Percentiles rank a stretch among this genome's conserved stretches.
These are phyloP conservation scores for Ceratobasidium sp. DNA, from an alignment of 1,284 basidiomycete species.

Conservation along the genomic window DNA sequence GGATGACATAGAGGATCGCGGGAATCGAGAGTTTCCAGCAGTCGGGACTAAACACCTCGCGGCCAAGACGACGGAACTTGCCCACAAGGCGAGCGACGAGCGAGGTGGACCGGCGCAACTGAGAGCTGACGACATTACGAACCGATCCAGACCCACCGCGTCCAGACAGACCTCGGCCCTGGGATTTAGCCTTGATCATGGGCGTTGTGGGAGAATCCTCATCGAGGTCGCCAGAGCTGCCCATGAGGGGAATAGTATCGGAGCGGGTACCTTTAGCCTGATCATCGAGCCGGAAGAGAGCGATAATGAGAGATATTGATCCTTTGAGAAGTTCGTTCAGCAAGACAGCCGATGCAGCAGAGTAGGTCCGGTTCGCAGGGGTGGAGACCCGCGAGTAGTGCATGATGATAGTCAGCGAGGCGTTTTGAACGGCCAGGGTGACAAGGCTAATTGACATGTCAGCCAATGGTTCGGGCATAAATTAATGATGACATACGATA, in stretches of 20 bases:
- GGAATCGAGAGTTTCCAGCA: slow-evolving; percentile 98
- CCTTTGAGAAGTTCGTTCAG: slow-evolving; percentile 94
- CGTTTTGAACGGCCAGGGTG: slow-evolving; percentile 93
- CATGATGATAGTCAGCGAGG: slow-evolving; percentile 88
- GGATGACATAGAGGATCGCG: slow-evolving; percentile 93
- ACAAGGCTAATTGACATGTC: slow-evolving; percentile 64
- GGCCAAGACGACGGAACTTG: slow-evolving; percentile 54
- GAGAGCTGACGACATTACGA: slow-evolving; percentile 32
- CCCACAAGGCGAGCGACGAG: slow-evolving; percentile 37
- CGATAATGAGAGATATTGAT: slow-evolving; percentile 78
- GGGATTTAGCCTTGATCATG: slow-evolving; percentile 45
- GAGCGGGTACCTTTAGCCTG: slow-evolving; percentile 25
- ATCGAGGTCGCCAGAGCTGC: slow-evolving; percentile 16
- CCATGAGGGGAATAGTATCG: slow-evolving; percentile 27
- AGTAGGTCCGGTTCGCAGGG: slow-evolving; percentile 79
- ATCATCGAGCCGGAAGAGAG: slow-evolving; percentile 54
- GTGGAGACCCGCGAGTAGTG: slow-evolving; percentile 90
- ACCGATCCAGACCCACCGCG: slow-evolving; percentile 20
- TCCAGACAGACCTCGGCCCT: slow-evolving; percentile 9
- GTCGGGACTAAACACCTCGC: slow-evolving; percentile 77
- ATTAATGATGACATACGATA: slow-evolving; percentile 67
- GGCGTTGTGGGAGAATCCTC: slow-evolving; percentile 48
- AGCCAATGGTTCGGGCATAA: not conserved
- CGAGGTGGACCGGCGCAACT: slow-evolving; percentile 49
- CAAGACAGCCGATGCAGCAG: slow-evolving; percentile 89